phyloP scores from a whole-genome alignment of 495 filamentous ascomycete species.

The Penicillium bovifimosum region DNA sequence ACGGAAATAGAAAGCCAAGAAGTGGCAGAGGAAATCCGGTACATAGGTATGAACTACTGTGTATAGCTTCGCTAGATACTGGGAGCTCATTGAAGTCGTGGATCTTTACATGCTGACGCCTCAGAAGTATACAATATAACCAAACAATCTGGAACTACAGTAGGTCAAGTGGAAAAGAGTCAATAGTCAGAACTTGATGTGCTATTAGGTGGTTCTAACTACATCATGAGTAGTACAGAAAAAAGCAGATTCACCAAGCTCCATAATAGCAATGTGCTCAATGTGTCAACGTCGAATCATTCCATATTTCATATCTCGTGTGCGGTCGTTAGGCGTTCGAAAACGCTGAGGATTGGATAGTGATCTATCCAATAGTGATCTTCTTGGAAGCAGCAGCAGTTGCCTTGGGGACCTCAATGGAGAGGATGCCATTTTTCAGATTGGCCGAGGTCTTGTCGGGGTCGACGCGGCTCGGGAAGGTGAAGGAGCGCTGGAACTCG shows the following conservation, averaged over 20 bases:
- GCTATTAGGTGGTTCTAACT: no score
- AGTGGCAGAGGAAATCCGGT: constrained; percentile 6
- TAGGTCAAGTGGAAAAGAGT: no score
- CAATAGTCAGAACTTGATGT: no score
- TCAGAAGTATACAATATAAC: no score
- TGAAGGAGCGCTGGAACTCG: constrained; percentile 77
- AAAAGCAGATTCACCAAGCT: no score
- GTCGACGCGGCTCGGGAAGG: constrained; percentile 71
- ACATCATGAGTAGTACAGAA: no score
- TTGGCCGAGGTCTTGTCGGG: constrained; percentile 72
- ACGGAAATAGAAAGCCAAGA: constrained; percentile 8
- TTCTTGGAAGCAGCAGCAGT: constrained; percentile 46
- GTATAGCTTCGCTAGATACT: no score
- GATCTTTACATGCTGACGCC: no score
- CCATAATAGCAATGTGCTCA: neutral
- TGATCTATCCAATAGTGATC: constrained; percentile 55
- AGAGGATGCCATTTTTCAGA: constrained; percentile 75
- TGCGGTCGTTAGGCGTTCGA: neutral
- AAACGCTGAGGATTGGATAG: neutral
- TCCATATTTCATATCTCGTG: neutral
- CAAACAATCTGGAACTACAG: no score
- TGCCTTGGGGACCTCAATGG: constrained; percentile 75
- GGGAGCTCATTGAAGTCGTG: no score
- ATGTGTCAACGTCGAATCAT: neutral
- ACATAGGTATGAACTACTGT: no score